Conservation (phyloP, 805 yeast species). For the Nematodospora valgi region DNA sequence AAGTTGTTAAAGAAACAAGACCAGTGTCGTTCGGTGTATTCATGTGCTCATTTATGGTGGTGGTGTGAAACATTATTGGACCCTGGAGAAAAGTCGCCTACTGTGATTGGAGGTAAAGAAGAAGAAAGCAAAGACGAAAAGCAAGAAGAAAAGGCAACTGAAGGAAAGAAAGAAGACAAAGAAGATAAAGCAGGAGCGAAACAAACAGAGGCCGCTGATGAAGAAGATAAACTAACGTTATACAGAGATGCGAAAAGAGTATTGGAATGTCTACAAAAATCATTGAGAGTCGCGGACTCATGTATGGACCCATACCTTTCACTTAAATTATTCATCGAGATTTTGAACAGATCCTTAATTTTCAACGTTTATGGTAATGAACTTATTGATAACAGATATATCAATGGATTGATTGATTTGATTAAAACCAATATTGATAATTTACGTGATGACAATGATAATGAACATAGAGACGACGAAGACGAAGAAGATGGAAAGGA, state of each 20-base stretch:
- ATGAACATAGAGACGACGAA: slow-evolving; percentile 5
- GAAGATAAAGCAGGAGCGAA: slow-evolving; percentile 13
- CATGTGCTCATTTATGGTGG: slow-evolving; percentile 94
- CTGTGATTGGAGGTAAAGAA: slow-evolving; percentile 34
- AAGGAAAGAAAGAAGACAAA: slow-evolving; percentile 15
- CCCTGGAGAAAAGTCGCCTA: slow-evolving; percentile 25
- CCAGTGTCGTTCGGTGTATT: slow-evolving; percentile 87
- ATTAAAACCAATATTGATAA: slow-evolving; percentile 63
- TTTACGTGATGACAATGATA: slow-evolving; percentile 23
- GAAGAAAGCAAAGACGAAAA: slow-evolving; percentile 31
- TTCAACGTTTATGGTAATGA: slow-evolving; percentile 80
- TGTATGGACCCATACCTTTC: slow-evolving; percentile 77
- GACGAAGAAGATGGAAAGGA: slow-evolving; percentile 15
- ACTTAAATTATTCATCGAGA: slow-evolving; percentile 83
- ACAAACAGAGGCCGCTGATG: slow-evolving; percentile 33
- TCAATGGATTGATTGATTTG: slow-evolving; percentile 83
- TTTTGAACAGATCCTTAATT: slow-evolving; percentile 79
- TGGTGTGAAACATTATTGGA: slow-evolving; percentile 55
- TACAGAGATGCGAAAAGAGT: slow-evolving; percentile 63
- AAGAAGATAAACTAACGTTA: slow-evolving; percentile 13
- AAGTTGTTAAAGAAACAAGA: slow-evolving; percentile 87
- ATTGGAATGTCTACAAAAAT: slow-evolving; percentile 84
- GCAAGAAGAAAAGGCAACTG: slow-evolving; percentile 11
- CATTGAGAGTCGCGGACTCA: slow-evolving; percentile 89
- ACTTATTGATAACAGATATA: slow-evolving; percentile 66